Evolutionary conservation across 176 grass and related monocot genomes (phyloP).

Genomic region (Oryza australiensis): DNA sequence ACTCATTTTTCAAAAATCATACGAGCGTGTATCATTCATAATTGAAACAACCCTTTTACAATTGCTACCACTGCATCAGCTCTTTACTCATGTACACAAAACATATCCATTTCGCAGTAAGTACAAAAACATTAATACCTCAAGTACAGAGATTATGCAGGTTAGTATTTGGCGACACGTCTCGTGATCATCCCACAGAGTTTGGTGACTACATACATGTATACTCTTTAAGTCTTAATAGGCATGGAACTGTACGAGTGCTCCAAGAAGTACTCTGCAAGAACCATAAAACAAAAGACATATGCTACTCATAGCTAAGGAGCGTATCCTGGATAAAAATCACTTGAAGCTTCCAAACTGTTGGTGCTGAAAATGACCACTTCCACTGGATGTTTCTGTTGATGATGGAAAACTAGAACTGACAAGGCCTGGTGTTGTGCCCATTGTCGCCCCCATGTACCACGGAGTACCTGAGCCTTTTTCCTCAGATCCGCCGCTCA

Average conservation of each 20-base stretch:
- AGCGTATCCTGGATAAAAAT: slow-evolving; percentile 1
- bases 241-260: not conserved
- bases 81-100: slow-evolving; percentile 19
- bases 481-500: slow-evolving; percentile 9
- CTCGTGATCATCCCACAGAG: not conserved
- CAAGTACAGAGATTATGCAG: not conserved
- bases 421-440: not conserved
- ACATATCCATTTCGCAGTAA: not conserved
- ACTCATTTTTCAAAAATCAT: not conserved
- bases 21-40: not conserved
- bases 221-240: not conserved
- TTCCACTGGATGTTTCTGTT: not conserved
- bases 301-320: not conserved
- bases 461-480: slow-evolving; percentile 26
- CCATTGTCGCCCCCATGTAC: slow-evolving; percentile 3
- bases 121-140: not conserved
- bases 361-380: slow-evolving; percentile 25
- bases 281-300: slow-evolving; percentile 3
- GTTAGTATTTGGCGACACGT: not conserved
- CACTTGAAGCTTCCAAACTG: slow-evolving; percentile 25
- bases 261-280: not conserved
- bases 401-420: slow-evolving; percentile 10
- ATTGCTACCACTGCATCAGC: not conserved
- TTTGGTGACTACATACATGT: not conserved
- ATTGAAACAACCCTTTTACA: not conserved